phyloP scores from a whole-genome alignment of 129 eudicot genomes.

The Artemisia tridentata region DNA sequence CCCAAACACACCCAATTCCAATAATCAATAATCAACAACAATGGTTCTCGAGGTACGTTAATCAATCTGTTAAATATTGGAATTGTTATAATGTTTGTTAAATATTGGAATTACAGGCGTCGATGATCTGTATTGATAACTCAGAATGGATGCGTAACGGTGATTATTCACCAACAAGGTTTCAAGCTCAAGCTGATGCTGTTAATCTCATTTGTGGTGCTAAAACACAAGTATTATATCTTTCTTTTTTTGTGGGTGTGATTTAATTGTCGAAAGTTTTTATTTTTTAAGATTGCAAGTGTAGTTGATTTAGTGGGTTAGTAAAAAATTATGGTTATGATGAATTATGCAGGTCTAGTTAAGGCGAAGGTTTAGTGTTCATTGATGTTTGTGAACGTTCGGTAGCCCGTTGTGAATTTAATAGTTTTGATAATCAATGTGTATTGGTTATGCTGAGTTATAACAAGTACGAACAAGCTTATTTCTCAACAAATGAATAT shows the following conservation, averaged over 20 bases:
- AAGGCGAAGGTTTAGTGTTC: too few relatives aligned
- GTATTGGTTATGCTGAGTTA: too few relatives aligned
- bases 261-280: not conserved
- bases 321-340: not conserved
- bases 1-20: not conserved
- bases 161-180: conserved; percentile 80
- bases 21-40: conserved; percentile 20
- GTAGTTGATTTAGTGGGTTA: not conserved
- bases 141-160: conserved; percentile 99
- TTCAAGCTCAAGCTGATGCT: conserved; percentile 95
- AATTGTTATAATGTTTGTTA: not conserved
- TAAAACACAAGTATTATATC: conserved; percentile 71
- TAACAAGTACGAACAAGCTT: too few relatives aligned
- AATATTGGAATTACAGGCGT: conserved; percentile 49
- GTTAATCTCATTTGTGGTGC: conserved; percentile 97
- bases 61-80: conserved; percentile 7
- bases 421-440: too few relatives aligned
- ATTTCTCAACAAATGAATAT: too few relatives aligned
- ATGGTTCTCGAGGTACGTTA: conserved; percentile 93
- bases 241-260: not conserved
- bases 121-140: conserved; percentile 96
- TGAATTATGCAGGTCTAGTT: too few relatives aligned
- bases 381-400: too few relatives aligned
- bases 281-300: not conserved
- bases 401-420: too few relatives aligned